phyloP scores from a whole-genome alignment of 805 yeast species.

The Debaryomyces maramus region DNA sequence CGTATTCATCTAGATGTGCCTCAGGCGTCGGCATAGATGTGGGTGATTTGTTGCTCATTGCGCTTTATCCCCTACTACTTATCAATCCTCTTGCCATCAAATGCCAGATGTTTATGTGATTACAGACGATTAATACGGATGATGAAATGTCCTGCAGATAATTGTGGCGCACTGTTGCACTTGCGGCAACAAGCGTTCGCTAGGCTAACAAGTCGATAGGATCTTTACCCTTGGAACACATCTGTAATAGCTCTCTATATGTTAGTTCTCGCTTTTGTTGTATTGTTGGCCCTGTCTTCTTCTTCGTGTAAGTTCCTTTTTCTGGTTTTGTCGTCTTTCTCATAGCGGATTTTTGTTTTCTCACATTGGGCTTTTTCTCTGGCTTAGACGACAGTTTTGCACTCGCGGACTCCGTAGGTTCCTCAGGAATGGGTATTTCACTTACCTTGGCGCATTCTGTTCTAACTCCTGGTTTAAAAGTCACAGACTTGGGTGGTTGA shows the following conservation, averaged over 20 bases:
- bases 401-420: no score
- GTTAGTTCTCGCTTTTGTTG: slow-evolving; percentile 2
- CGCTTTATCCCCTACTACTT: not conserved
- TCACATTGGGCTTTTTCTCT: no score
- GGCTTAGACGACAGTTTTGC: no score
- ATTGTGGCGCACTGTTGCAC: no score
- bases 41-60: not conserved
- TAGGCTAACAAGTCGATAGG: slow-evolving; percentile 13
- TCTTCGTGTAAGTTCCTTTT: no score
- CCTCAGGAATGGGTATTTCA: no score
- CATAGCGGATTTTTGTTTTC: not conserved
- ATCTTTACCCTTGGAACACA: slow-evolving; percentile 12
- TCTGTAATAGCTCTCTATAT: slow-evolving; percentile 6
- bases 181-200: not conserved
- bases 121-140: no score
- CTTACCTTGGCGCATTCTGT: not conserved
- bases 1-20: not conserved
- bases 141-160: no score
- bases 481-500: not conserved
- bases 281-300: no score
- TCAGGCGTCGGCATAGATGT: not conserved
- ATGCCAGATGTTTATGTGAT: no score
- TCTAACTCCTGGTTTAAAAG: not conserved
- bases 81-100: no score
- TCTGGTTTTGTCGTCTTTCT: not conserved